A percentile compares a stretch with the other conserved stretches of the same genome.
These are phyloP conservation scores for Kuraishia capsulata DNA, from an alignment of 805 yeast species.

Conservation along the genomic window DNA sequence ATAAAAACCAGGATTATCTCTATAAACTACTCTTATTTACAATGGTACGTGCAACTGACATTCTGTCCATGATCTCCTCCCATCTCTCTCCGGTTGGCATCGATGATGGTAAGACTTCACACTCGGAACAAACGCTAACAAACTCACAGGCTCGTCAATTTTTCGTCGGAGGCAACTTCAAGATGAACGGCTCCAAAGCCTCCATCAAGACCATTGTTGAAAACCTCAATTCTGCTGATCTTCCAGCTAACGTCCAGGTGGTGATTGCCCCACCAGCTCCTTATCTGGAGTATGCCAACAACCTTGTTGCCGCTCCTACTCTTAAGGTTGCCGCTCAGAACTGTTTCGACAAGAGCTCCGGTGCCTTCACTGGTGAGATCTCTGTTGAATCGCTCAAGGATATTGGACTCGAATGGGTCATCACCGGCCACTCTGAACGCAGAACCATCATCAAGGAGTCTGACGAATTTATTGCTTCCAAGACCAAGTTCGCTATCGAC, in stretches of 20 bases:
- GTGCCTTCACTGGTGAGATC: conserved; percentile 98
- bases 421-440: conserved; percentile 98
- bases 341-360: conserved; percentile 76
- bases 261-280: conserved; percentile 96
- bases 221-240: conserved; percentile 66
- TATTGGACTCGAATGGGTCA: conserved; percentile 88
- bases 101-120: neutral
- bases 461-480: conserved; percentile 86
- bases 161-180: conserved; percentile 99
- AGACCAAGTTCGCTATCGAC: conserved; percentile 90
- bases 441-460: conserved; percentile 87
- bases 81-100: conserved; percentile 3
- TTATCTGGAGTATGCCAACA: conserved; percentile 72
- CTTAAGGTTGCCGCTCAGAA: conserved; percentile 89
- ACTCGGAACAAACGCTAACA: conserved; percentile 4
- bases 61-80: neutral
- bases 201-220: conserved; percentile 80
- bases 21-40: no score
- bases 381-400: conserved; percentile 85
- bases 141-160: conserved; percentile 65
- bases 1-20: no score
- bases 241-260: conserved; percentile 79
- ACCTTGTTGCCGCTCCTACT: conserved; percentile 56
- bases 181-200: conserved; percentile 91
- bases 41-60: conserved; percentile 5